Conservation (phyloP, 257 asterid genomes). For the Salvia rosmarinus region DNA sequence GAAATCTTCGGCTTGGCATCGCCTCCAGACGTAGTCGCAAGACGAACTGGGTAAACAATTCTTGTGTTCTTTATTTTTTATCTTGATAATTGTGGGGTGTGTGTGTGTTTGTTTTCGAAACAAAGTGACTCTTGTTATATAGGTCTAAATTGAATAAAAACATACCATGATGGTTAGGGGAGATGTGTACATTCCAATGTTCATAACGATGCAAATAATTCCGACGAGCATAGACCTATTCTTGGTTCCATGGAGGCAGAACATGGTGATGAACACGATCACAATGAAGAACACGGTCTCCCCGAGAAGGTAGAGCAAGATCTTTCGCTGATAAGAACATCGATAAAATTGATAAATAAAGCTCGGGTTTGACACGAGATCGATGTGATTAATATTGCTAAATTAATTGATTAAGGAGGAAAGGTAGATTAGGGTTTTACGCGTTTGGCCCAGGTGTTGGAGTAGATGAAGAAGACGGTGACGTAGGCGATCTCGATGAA, state of each 20-base stretch:
- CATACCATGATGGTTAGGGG: slow-evolving; percentile 74
- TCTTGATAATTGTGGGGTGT: too few relatives aligned
- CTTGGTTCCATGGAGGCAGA: slow-evolving; percentile 46
- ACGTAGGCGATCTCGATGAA: slow-evolving; percentile 46
- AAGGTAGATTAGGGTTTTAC: too few relatives aligned
- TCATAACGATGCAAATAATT: slow-evolving; percentile 47
- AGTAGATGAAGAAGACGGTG: slow-evolving; percentile 49
- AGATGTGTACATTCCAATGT: slow-evolving; percentile 57
- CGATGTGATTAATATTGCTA: background rate
- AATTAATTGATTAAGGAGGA: background rate
- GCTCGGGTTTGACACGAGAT: background rate
- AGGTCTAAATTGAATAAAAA: background rate
- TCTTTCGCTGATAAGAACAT: slow-evolving; percentile 43
- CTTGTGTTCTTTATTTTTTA: too few relatives aligned
- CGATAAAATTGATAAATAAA: background rate
- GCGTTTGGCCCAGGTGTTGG: slow-evolving; percentile 51
- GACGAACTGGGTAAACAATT: too few relatives aligned
- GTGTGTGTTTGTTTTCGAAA: too few relatives aligned
- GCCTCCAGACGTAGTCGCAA: too few relatives aligned
- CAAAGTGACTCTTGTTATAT: too few relatives aligned
- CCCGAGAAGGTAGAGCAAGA: slow-evolving; percentile 32
- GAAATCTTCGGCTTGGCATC: too few relatives aligned
- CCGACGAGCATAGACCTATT: slow-evolving; percentile 55
- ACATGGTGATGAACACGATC: slow-evolving; percentile 42
- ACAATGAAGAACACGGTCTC: slow-evolving; percentile 38